Conservation (phyloP, 495 filamentous ascomycete genomes). For the Penicillium daleae region DNA sequence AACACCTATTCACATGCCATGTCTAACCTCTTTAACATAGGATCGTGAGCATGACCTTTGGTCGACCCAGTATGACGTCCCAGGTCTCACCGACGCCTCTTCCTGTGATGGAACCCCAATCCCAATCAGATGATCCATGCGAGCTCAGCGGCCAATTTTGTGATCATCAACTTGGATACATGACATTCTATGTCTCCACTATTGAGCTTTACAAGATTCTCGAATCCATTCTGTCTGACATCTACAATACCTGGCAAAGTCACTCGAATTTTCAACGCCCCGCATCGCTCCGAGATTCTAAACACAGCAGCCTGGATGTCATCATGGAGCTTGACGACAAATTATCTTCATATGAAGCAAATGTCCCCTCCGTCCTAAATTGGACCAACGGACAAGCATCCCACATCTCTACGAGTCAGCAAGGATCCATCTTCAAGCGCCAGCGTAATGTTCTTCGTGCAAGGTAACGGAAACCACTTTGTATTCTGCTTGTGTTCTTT, state of each 20-base stretch:
- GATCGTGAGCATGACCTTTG: slow-evolving; percentile 54
- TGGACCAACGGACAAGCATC: slow-evolving; percentile 33
- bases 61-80: slow-evolving; percentile 49
- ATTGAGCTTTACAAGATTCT: slow-evolving; percentile 49
- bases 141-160: slow-evolving; percentile 26
- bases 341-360: slow-evolving; percentile 41
- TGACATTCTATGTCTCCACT: slow-evolving; percentile 45
- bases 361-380: slow-evolving; percentile 39
- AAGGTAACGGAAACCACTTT: slow-evolving; percentile 27
- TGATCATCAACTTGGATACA: slow-evolving; percentile 29
- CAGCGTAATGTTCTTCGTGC: slow-evolving; percentile 48
- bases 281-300: slow-evolving; percentile 12
- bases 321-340: slow-evolving; percentile 47
- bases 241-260: slow-evolving; percentile 46
- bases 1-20: not conserved
- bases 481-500: not conserved
- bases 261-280: slow-evolving; percentile 22
- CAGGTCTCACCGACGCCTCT: slow-evolving; percentile 39
- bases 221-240: slow-evolving; percentile 44
- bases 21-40: slow-evolving; percentile 24
- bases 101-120: slow-evolving; percentile 28
- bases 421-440: slow-evolving; percentile 31
- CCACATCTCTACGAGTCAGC: slow-evolving; percentile 5
- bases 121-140: slow-evolving; percentile 26
- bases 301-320: slow-evolving; percentile 39